Base-by-base conservation (phyloP, 2,329 filamentous ascomycete genomes). In the Penicillium sumatraense region DNA sequence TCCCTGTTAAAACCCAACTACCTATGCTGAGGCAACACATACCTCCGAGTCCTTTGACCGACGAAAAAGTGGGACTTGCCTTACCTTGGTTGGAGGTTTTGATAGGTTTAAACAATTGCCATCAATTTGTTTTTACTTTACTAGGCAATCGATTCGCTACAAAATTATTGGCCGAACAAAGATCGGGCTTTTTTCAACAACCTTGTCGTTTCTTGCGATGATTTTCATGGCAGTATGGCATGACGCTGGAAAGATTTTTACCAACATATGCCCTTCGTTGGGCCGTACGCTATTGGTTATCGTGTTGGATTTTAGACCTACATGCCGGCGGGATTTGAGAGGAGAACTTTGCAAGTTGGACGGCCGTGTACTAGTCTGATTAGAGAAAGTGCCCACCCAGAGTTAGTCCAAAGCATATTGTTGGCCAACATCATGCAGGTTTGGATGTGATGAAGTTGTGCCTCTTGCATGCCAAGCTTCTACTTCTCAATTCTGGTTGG, bases 381-480 rank as follows among this genome's bases (percentile, higher is more conserved):
- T 4, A 24, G n/a, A 8, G 44, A 20, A 47, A 31, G 31, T 20
- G 1, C 33, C 13, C 24, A 31, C 23, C 26, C 21, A 31, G 31
- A 35, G 16, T 8, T 42, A 16, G 42, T 42, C 38, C 26, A 31
- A 24, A 27, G 49, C 7, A 35, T 35, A 35, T 35, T 35, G 31
- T 35, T 35, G 33, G 41, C 29, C 21, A 23, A 14, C 23, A 42
- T 16, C 31, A 31, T 52, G 50, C 31, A 48, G 38, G 35, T 47
- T 41, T 11, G 18, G 36, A n/a, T 35, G 51, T 53, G 51, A 53
- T 26, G 16, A 31, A 29, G 44, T 23, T 23, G 51, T n/a, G 18
- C 33, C 26, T 47, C 9, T 24, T 62, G 61, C 59, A 62, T 63
- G 63, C 63, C 63, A 66, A 66, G 63, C 63, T 66, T 66, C 62